Conservation (phyloP, 192 early-diverging fungal species). For the Coemansia sp. region DNA sequence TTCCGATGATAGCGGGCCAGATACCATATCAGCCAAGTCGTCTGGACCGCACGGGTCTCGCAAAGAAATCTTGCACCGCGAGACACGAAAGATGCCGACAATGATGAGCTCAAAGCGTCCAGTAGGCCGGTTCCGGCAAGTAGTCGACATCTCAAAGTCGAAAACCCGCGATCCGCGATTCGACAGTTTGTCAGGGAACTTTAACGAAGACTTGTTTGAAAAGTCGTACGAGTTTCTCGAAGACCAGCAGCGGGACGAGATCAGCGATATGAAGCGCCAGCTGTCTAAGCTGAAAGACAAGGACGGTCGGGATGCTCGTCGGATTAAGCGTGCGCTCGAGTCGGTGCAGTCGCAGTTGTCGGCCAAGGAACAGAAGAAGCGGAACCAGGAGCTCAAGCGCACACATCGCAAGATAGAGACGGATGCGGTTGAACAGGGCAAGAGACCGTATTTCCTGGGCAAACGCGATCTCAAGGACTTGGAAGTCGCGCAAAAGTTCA, state of each 20-base stretch:
- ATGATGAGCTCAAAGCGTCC: constrained; percentile 49
- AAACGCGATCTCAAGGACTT: constrained; percentile 78
- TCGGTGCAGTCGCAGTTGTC: constrained; percentile 58
- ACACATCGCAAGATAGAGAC: constrained; percentile 80
- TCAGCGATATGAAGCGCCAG: constrained; percentile 63
- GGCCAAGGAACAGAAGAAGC: constrained; percentile 55
- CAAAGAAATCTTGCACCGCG: constrained; percentile 21
- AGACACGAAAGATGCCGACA: constrained; percentile 19
- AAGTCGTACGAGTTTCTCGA: constrained; percentile 89
- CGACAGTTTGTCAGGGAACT: constrained; percentile 81
- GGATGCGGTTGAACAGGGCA: constrained; percentile 80
- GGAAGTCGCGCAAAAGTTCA: constrained; percentile 84
- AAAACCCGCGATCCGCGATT: constrained; percentile 87
- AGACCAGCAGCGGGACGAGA: constrained; percentile 75
- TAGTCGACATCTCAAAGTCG: constrained; percentile 30
- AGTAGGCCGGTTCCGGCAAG: constrained; percentile 49
- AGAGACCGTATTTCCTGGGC: constrained; percentile 93
- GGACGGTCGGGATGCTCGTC: constrained; percentile 59
- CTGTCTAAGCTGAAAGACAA: constrained; percentile 62
- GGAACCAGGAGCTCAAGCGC: constrained; percentile 63
- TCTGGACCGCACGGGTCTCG: constrained; percentile 1
- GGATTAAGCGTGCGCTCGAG: constrained; percentile 61
- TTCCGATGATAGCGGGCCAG: constrained; percentile 22
- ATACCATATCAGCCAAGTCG: constrained; percentile 4
- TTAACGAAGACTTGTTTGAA: constrained; percentile 90